Evolutionary conservation across 2,329 filamentous ascomycete genomes (phyloP), one percentile per base, ranked within the genome.

Genomic region (Venturia nashicola): DNA sequence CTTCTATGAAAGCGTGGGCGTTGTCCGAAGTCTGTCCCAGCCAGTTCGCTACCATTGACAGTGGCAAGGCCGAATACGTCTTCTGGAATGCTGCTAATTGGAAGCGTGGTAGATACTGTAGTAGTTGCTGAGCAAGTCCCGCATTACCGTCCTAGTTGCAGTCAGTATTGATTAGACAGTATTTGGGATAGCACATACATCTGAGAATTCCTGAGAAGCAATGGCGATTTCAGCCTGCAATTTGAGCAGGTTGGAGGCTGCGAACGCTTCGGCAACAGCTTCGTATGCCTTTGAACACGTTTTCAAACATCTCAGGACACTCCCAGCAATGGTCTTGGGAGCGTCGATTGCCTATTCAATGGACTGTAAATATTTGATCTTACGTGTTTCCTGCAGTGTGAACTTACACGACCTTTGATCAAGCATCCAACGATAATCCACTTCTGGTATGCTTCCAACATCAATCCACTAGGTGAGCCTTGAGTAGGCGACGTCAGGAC

Each of bases 361-460:
- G 18, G 51, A 34, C 14, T 14, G 42, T 48, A 7, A 55, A 46
- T 16, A n/a, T 23, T 23, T 27, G 32, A 36, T 51, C n/a, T 62
- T 5, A 34, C 14, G 4, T n/a, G 16, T n/a, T 48, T 11, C 11
- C 48, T 40, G 36, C 23, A 14, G 14, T 14, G 12, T 12, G n/a
- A 64, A 69, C 77, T 73, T 69, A 83, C 78, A 69, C 79, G 83
- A 68, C 91, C 92, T 62, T 86, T 78, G 7, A 83, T 79, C 20
- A 99, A 77, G 63, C 97, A 80, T 62, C 86, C 85, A 11, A 91
- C 82, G 18, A 99, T 77, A 9, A 95, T 72, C 89, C 91, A 97
- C 75, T 93, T 95, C 76, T 93, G 95, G 79, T 96, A 93, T 6
- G 90, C 90, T 68, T 96, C 91, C 4, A 89, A 80, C 88, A 94